These are phyloP conservation scores for Lycium barbarum DNA, from an alignment of 257 asterid species.

Conservation along the genomic window DNA sequence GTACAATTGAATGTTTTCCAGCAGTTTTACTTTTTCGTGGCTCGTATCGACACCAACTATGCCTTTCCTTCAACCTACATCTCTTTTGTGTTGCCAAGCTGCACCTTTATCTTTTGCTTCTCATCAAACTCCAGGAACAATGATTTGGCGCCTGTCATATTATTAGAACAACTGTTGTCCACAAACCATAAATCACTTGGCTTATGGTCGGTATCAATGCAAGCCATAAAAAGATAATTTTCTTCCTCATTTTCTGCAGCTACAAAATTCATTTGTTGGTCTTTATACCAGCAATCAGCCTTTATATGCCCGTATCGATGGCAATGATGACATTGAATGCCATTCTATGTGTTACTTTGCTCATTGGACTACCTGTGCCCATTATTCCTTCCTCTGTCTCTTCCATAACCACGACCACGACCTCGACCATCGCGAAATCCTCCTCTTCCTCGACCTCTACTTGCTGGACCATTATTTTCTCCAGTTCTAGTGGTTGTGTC, in stretches of 20 bases:
- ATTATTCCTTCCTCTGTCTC: no score
- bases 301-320: background rate
- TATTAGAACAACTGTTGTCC: background rate
- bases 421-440: no score
- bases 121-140: background rate
- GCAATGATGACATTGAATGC: background rate
- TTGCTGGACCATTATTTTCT: no score
- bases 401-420: no score
- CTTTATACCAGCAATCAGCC: background rate
- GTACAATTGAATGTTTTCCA: background rate
- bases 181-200: background rate
- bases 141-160: background rate
- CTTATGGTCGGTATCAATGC: background rate
- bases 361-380: no score
- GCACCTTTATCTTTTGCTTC: background rate
- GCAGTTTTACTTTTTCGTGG: background rate
- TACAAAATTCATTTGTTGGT: background rate
- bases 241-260: background rate
- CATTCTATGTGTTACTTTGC: background rate
- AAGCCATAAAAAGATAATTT: background rate
- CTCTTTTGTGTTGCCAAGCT: background rate
- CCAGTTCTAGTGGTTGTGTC: no score
- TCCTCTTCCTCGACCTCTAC: no score
- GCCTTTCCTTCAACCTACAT: background rate
- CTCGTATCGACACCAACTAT: no score